Evolutionary conservation across 108 stramenopile species (phyloP), one percentile per base, ranked within the genome.

Genomic region (Chaetoceros muelleri): DNA sequence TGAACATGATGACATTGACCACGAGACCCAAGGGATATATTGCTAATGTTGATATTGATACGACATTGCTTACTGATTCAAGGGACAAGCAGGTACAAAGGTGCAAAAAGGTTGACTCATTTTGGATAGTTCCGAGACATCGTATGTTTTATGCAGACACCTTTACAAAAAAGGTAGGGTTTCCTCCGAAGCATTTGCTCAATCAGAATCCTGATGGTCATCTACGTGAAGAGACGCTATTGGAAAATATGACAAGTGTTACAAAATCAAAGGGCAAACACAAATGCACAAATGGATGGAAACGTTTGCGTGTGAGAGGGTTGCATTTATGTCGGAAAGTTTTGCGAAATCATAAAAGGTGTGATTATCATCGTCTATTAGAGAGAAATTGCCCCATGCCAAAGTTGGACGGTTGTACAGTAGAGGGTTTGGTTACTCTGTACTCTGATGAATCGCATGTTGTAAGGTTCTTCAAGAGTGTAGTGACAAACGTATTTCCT

Each of bases 331-430:
- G 85, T 46, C 55, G 52, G 48, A 56, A 68, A 52, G 63, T 83
- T 49, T 55, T 74, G n/a, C 49, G 52, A 29, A 59, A 66, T 23
- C 66, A 73, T 25, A 52, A 48, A 67, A 63, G 49, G 30, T 87
- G 81, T 57, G 72, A 92, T 64, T 92, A 80, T 55, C 52, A 64
- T 24, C 69, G 90, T 3, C 46, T 78, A 3, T 58, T 92, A 25
- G 73, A 84, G 50, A 70, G 63, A 24, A 58, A 72, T 60, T 92
- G 90, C 60, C 76, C 81, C 16, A 56, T 90, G 22, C 75, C 73
- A 19, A 23, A 60, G 52, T 26, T 40, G 18, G 40, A 44, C 8
- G 29, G 46, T 46, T 10, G 31, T 3, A 52, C 55, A 23, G 8
- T 55, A 8, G 56, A 61, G n/a, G 52, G 49, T 57, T 27, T 78